Evolutionary conservation across 129 eudicot species (phyloP), one percentile per base, ranked within the genome.

Genomic region (Arctium lappa): DNA sequence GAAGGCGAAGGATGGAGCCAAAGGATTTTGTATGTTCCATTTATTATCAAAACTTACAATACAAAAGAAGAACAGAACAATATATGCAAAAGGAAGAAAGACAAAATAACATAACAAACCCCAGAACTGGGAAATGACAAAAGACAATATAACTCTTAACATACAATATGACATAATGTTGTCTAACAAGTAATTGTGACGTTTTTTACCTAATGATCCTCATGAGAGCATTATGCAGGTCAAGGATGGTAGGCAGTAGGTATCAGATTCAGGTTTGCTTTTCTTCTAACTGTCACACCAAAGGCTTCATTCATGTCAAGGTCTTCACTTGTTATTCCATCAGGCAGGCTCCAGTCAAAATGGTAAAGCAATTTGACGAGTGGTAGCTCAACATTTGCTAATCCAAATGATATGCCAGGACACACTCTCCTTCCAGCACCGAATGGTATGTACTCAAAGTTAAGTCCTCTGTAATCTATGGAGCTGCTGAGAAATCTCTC

Each of bases 381-480:
- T 8, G 83, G 76, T 8, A 86, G 86, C 82, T 83, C 81, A 9
- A 88, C 86, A 69, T 78, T 84, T 18, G 91, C 80, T 42, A 83
- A 18, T 29, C 88, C 86, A 39, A 86, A 88, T 2, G 74, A 30
- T 4, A 83, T 86, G 0, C 91, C 91, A 4, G 91, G 91, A 63
- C 91, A 88, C 6, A 80, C 65, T 81, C 91, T 86, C 37, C 91
- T 86, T 63, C 91, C 91, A 37, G 82, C 87, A n/a, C 91, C 91
- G 83, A 80, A 88, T 38, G 89, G 90, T 37, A 86, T 76, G 62
- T 71, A 90, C 32, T 90, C 83, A 3, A 84, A 88, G 53, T 88
- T 74, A 16, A 74, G 34, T 53, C 94, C 94, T 46, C 75, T 88
- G 69, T 5, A 86, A 77, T 90, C 94, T 42, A 62, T 32, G 1